These are phyloP conservation scores for Xylaria sp. DNA, from an alignment of 2,329 filamentous ascomycete genomes.

Conservation along the genomic window DNA sequence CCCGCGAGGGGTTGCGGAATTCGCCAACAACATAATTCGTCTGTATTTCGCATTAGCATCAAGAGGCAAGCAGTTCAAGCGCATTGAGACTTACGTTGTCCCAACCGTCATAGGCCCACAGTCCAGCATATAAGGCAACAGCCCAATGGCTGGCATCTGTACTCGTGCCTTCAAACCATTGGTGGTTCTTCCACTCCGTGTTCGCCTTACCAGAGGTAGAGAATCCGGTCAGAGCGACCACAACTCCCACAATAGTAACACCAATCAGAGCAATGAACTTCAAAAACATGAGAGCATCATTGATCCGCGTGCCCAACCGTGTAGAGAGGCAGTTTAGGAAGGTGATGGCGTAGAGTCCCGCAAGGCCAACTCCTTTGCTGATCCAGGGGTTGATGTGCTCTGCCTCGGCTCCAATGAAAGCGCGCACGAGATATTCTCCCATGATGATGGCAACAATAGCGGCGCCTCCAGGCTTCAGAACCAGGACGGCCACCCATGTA, in stretches of 20 bases:
- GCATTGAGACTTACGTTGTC: slow-evolving; percentile 68
- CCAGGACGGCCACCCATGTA: slow-evolving; percentile 91
- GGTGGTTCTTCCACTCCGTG: slow-evolving; percentile 76
- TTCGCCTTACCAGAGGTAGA: slow-evolving; percentile 71
- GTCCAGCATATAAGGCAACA: slow-evolving; percentile 85
- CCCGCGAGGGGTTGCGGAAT: slow-evolving; percentile 84
- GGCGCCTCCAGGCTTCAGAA: slow-evolving; percentile 86
- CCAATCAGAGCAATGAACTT: slow-evolving; percentile 88
- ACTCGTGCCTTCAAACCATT: slow-evolving; percentile 86
- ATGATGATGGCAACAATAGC: slow-evolving; percentile 98
- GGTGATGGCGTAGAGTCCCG: slow-evolving; percentile 71
- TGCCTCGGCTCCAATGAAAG: slow-evolving; percentile 79
- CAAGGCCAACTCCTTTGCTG: slow-evolving; percentile 79
- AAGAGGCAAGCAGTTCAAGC: background rate
- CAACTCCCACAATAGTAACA: slow-evolving; percentile 80
- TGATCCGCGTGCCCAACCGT: slow-evolving; percentile 75
- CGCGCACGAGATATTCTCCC: slow-evolving; percentile 92
- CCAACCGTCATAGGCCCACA: slow-evolving; percentile 99
- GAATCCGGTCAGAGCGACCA: slow-evolving; percentile 81
- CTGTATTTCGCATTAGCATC: slow-evolving; percentile 41
- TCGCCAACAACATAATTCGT: slow-evolving; percentile 98
- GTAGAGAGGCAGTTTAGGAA: slow-evolving; percentile 88
- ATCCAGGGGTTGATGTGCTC: slow-evolving; percentile 79
- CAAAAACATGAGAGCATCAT: slow-evolving; percentile 92
- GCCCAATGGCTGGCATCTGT: slow-evolving; percentile 81